A percentile compares a stretch with the other conserved stretches of the same genome.
Conservation (phyloP, 257 asterid species). For the Coffea canephora region DNA sequence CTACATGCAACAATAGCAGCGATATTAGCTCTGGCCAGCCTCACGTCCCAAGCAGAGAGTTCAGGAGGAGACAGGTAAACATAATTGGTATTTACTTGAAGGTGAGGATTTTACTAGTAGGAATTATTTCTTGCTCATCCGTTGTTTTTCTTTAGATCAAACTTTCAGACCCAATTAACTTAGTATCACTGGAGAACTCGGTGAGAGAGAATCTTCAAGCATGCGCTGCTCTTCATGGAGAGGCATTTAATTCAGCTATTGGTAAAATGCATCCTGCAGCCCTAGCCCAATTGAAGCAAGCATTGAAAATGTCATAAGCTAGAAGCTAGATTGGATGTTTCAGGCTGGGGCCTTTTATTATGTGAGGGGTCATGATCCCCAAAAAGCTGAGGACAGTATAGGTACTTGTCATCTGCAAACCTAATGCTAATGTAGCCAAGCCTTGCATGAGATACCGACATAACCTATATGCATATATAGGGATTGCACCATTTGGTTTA, state of each 20-base stretch:
- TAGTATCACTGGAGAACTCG: conserved; percentile 69
- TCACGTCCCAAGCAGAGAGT: conserved; percentile 83
- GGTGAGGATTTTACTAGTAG: background rate
- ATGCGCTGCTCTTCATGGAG: conserved; percentile 89
- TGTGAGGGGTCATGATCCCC: background rate
- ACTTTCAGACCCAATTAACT: conserved; percentile 80
- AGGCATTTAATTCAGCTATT: conserved; percentile 70
- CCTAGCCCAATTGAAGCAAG: conserved; percentile 73
- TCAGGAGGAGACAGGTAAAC: conserved; percentile 87
- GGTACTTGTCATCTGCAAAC: background rate
- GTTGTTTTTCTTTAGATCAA: conserved; percentile 54
- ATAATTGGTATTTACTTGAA: conserved; percentile 16
- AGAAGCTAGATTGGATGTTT: background rate
- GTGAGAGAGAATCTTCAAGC: conserved; percentile 88
- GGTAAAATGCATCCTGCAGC: conserved; percentile 84
- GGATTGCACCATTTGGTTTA: background rate
- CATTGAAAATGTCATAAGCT: conserved; percentile 73
- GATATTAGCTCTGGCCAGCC: conserved; percentile 66
- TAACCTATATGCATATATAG: too few species aligned
- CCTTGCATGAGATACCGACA: background rate
- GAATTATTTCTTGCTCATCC: conserved; percentile 10
- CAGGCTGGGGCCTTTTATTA: background rate
- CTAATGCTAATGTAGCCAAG: background rate
- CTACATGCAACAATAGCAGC: conserved; percentile 41
- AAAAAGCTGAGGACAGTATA: background rate